Base-by-base conservation (phyloP, 78 protist species). In the Dictyostelium intermedium region DNA sequence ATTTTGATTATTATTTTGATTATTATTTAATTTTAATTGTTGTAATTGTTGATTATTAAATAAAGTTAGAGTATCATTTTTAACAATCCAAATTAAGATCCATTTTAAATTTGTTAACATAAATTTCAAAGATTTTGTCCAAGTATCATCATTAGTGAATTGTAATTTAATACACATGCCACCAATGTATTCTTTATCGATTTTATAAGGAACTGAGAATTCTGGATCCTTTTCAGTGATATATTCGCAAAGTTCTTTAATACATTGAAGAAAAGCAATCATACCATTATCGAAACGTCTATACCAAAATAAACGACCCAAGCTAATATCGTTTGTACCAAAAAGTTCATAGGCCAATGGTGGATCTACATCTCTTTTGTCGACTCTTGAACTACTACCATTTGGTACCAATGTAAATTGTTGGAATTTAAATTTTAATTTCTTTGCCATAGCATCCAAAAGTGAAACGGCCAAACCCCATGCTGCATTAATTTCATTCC, bases 401-500 rank as follows among this genome's bases (percentile, higher is more conserved):
- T 87, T 74, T 30, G 95, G 97, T 10, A 80, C 72, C 56, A 92
- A 69, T n/a, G 60, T 91, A 41, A 50, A 93, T 37, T 43, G 23
- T 13, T 47, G 34, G 30, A 96, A 96, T 10, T 25, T 82, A 66
- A 85, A 92, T 47, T 53, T 82, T 63, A 91, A 80, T 18, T 83
- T 91, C 30, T 66, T 66, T 11, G 97, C 86, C 50, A 98, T 78
- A 43, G 93, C 96, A 41, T 96, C 83, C 45, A 98, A 87, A 2
- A 98, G 87, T 13, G 97, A 91, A 1, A 94, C 96, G 5, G 98
- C 56, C 32, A 96, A 97, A 37, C 99, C 99, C 98, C 98, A 97
- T 25, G 98, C 99, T 2, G 98, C 98, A 70, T 98, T 98, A 84
- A 97, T 95, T 81, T 98, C 99, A 45, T 87, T 83, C 98, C 98